Percentiles rank a stretch among this genome's conserved stretches.
phyloP scores from a whole-genome alignment of 805 yeast species.

The Candida xiaguanensis region DNA sequence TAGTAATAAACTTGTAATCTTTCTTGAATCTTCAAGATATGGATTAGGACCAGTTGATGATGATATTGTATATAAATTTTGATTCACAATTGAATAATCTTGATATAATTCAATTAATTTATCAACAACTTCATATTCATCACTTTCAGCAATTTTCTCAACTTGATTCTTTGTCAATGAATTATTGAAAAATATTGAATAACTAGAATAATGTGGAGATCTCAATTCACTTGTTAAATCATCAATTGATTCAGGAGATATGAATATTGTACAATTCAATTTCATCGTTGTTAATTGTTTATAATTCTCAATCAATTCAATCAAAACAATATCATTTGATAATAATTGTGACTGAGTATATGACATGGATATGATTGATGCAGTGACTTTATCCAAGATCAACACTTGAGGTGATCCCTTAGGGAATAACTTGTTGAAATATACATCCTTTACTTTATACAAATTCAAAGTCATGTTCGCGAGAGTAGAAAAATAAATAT shows the following conservation, averaged over 20 bases:
- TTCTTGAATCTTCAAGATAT: conserved; percentile 31
- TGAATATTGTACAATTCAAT: conserved; percentile 73
- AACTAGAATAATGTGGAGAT: conserved; percentile 74
- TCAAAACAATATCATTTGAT: conserved; percentile 77
- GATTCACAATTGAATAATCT: conserved; percentile 74
- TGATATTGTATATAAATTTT: conserved; percentile 49
- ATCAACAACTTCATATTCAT: conserved; percentile 75
- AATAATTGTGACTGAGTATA: conserved; percentile 84
- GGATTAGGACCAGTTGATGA: conserved; percentile 13
- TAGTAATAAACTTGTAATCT: conserved; percentile 54
- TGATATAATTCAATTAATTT: conserved; percentile 80
- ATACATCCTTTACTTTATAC: conserved; percentile 24
- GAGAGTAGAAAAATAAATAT: background rate
- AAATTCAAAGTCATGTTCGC: conserved; percentile 23
- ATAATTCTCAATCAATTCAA: conserved; percentile 60
- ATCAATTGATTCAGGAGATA: conserved; percentile 70
- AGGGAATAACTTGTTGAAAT: conserved; percentile 28
- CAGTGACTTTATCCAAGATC: conserved; percentile 75
- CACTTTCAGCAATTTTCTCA: conserved; percentile 87
- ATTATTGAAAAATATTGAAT: conserved; percentile 77
- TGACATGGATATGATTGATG: conserved; percentile 80
- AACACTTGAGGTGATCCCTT: conserved; percentile 55
- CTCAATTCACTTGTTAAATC: conserved; percentile 62
- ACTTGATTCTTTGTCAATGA: conserved; percentile 69
- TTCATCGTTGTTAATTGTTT: conserved; percentile 55